Conservation (phyloP, 139 green algal species). For the Volvox africanus region DNA sequence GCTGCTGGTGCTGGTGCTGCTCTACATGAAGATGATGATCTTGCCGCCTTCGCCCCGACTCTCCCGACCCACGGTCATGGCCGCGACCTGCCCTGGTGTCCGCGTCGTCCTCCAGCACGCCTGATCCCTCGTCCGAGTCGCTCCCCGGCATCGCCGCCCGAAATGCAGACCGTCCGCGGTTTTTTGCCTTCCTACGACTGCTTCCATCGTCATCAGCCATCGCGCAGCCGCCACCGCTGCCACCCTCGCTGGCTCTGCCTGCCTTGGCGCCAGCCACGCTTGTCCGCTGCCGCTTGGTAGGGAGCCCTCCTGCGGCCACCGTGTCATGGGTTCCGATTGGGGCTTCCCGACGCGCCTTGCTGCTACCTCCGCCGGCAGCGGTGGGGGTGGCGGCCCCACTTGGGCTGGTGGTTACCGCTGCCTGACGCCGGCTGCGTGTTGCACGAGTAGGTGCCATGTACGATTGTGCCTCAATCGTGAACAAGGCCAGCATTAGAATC, state of each 20-base stretch:
- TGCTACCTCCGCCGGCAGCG: not conserved
- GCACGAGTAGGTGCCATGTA: not conserved
- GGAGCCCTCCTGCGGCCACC: not conserved
- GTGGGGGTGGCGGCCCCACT: not conserved
- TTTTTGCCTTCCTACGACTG: not conserved
- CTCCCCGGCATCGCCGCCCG: not conserved
- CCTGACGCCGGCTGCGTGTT: not conserved
- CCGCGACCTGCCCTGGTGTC: not conserved
- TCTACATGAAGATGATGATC: too few species aligned
- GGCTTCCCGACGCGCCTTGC: not conserved
- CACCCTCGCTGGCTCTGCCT: not conserved
- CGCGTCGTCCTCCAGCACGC: not conserved
- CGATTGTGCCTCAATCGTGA: constrained; percentile 14
- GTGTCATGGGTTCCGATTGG: not conserved
- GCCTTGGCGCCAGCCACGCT: not conserved
- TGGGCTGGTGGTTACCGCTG: not conserved
- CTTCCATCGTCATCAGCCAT: not conserved
- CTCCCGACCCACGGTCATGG: not conserved
- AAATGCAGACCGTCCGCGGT: not conserved
- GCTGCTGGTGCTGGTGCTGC: constrained; percentile 29
- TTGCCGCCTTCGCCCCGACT: not conserved
- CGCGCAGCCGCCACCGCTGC: not conserved
- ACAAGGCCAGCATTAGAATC: constrained; percentile 15
- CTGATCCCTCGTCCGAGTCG: not conserved
- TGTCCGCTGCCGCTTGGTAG: constrained; percentile 8